These are phyloP conservation scores for Ogataea kodamae DNA, from an alignment of 805 yeast genomes.

Conservation along the genomic window DNA sequence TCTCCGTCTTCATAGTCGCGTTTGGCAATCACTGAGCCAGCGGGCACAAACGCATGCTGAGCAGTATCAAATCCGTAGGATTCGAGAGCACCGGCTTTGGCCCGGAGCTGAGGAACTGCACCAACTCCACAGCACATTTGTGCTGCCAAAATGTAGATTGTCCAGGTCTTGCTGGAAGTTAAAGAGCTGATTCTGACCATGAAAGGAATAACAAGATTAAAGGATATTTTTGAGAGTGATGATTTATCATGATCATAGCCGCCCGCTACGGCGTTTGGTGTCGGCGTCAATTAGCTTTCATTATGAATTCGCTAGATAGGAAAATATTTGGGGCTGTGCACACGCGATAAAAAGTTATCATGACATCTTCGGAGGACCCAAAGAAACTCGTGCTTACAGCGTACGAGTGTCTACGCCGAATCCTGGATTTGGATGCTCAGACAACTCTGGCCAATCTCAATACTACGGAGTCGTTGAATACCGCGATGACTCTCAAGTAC, in stretches of 20 bases:
- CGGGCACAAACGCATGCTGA: conserved; percentile 9
- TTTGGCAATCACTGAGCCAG: conserved; percentile 2
- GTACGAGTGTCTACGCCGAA: conserved; percentile 31
- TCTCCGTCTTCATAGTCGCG: conserved; percentile 6
- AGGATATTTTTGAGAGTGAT: not conserved
- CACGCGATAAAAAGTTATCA: not conserved
- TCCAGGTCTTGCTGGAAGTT: conserved; percentile 5
- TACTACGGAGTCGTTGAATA: conserved; percentile 51
- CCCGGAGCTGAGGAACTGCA: conserved; percentile 12
- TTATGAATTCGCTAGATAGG: not conserved
- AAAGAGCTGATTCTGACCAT: conserved; percentile 7
- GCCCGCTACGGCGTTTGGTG: conserved; percentile 1
- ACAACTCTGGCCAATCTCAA: conserved; percentile 41
- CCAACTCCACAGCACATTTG: conserved; percentile 4
- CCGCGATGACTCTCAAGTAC: conserved; percentile 53
- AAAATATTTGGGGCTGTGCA: conserved; percentile 1
- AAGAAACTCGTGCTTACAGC: conserved; percentile 25
- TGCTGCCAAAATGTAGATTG: conserved; percentile 7
- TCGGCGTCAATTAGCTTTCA: no score
- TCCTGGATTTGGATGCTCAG: conserved; percentile 34
- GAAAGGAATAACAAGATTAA: not conserved
- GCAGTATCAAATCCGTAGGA: not conserved
- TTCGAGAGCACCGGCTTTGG: conserved; percentile 4
- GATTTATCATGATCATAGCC: conserved; percentile 2
- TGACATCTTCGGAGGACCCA: conserved; percentile 22